Percentiles rank a stretch among this genome's conserved stretches.
Conservation (phyloP, 2,329 filamentous ascomycete species). For the Ceratocystis eucalypticola region DNA sequence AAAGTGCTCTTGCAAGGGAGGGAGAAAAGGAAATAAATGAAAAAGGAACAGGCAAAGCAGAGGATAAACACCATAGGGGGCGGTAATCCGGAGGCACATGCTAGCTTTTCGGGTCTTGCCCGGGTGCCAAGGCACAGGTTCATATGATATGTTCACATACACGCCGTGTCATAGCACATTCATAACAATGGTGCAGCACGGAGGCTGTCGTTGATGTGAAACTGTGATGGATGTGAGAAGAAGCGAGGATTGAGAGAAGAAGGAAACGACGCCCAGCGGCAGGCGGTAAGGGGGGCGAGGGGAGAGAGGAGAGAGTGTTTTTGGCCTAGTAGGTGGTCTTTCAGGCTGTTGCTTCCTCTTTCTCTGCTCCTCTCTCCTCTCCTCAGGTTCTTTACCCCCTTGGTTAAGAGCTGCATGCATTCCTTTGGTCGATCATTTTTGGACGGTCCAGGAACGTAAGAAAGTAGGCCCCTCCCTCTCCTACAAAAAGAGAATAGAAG, state of each 20-base stretch:
- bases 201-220: background rate
- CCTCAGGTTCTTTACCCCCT: background rate
- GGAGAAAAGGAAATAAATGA: background rate
- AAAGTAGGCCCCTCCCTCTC: background rate
- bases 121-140: no score
- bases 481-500: background rate
- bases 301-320: background rate
- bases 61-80: no score
- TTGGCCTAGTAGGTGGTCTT: no score
- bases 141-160: no score
- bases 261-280: background rate
- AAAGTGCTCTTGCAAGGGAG: conserved; percentile 1
- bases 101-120: no score
- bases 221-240: background rate
- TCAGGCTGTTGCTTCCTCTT: background rate
- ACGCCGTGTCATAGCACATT: no score
- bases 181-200: no score
- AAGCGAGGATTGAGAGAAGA: background rate
- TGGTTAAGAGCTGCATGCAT: background rate
- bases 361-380: background rate
- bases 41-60: background rate
- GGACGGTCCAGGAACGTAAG: background rate
- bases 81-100: no score
- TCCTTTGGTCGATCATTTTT: background rate
- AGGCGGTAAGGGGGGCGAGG: no score